Percentiles rank a stretch among this genome's conserved stretches.
phyloP scores from a whole-genome alignment of 768 basidiomycete genomes.

The Hypsizygus marmoreus region DNA sequence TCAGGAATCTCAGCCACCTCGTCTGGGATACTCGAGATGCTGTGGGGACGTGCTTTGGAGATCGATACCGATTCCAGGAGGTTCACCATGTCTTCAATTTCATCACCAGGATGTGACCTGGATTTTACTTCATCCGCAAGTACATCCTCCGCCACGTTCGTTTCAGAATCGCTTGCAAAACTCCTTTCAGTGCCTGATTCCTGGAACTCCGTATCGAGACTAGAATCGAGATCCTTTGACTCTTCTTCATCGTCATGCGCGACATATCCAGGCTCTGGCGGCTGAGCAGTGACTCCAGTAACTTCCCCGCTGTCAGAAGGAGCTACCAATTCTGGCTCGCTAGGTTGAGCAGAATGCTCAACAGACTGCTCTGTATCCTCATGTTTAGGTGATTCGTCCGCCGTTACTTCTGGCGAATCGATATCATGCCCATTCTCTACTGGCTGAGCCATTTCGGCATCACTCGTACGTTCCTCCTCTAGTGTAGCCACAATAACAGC shows the following conservation, averaged over 20 bases:
- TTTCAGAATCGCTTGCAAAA: constrained; percentile 1
- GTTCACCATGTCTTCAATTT: constrained; percentile 67
- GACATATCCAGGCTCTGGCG: neutral
- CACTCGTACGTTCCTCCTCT: constrained; percentile 6
- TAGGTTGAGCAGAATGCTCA: no score
- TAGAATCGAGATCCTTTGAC: neutral
- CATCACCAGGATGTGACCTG: constrained; percentile 28
- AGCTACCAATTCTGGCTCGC: no score
- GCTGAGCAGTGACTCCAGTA: neutral
- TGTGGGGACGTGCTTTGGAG: constrained; percentile 41
- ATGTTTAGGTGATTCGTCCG: neutral
- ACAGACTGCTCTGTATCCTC: neutral
- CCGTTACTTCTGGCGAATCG: neutral
- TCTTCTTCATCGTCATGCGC: neutral
- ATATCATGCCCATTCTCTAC: constrained; percentile 9
- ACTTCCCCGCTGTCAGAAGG: neutral
- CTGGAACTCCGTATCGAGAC: constrained; percentile 2
- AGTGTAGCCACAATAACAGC: neutral
- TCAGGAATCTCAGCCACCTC: constrained; percentile 57
- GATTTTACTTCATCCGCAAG: constrained; percentile 16
- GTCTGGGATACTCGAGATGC: constrained; percentile 52
- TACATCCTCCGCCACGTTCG: constrained; percentile 16
- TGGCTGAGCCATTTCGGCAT: constrained; percentile 8
- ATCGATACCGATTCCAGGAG: constrained; percentile 53
- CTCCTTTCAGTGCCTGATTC: neutral